phyloP scores from a whole-genome alignment of 2,329 filamentous ascomycete genomes.

The Teratosphaeria pseudoeucalypti region DNA sequence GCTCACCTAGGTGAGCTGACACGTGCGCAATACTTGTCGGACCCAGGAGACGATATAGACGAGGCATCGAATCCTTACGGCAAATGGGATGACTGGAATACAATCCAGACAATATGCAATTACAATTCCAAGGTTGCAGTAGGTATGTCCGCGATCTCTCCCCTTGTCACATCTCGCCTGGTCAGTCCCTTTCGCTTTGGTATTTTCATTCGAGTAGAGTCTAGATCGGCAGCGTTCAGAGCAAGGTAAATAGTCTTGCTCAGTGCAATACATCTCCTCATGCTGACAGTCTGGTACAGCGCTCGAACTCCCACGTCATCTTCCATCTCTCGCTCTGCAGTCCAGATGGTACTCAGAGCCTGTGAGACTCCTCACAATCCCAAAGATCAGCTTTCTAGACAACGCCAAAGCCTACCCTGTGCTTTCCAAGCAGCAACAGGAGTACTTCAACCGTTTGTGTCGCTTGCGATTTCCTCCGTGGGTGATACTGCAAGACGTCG shows the following conservation, averaged over 20 bases:
- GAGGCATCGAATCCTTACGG: slow-evolving; percentile 49
- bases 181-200: neutral
- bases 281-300: slow-evolving; percentile 28
- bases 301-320: slow-evolving; percentile 46
- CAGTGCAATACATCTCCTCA: neutral
- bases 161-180: neutral
- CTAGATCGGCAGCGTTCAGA: neutral
- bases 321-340: slow-evolving; percentile 47
- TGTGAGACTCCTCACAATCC: slow-evolving; percentile 45
- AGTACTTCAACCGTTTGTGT: slow-evolving; percentile 46
- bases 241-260: neutral
- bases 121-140: slow-evolving; percentile 74
- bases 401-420: slow-evolving; percentile 51
- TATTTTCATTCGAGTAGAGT: neutral
- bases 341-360: slow-evolving; percentile 56
- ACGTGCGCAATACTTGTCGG: slow-evolving; percentile 23
- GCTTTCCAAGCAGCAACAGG: slow-evolving; percentile 48
- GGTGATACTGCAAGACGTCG: slow-evolving; percentile 50
- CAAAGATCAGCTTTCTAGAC: slow-evolving; percentile 43
- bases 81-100: slow-evolving; percentile 90
- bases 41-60: slow-evolving; percentile 13
- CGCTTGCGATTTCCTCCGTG: slow-evolving; percentile 48
- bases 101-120: slow-evolving; percentile 72
- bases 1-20: slow-evolving; percentile 44
- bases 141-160: slow-evolving; percentile 45